phyloP scores from a whole-genome alignment of 2,329 filamentous ascomycete species.

The Diaporthe caulivora region DNA sequence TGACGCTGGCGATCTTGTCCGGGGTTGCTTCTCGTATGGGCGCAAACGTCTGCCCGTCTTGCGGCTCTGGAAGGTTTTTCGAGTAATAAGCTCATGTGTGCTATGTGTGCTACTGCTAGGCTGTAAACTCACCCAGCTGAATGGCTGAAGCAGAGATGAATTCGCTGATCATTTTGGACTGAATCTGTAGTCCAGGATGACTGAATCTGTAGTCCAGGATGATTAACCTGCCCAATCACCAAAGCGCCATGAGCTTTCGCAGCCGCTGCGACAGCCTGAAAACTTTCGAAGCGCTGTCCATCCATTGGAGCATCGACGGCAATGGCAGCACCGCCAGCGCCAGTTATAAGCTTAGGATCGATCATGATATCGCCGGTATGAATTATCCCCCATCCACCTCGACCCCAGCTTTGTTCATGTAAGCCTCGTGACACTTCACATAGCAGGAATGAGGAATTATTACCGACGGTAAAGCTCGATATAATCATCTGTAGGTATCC shows the following conservation, averaged over 20 bases:
- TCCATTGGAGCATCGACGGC: conserved; percentile 61
- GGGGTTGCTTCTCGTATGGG: conserved; percentile 66
- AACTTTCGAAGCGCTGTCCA: conserved; percentile 71
- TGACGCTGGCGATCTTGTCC: conserved; percentile 67
- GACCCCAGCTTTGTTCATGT: conserved; percentile 60
- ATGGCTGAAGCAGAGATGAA: conserved; percentile 58
- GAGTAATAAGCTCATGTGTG: background rate
- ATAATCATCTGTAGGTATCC: conserved; percentile 53
- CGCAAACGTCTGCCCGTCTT: conserved; percentile 50
- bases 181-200: too few species aligned
- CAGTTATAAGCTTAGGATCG: conserved; percentile 69
- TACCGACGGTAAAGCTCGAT: conserved; percentile 67
- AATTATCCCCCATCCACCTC: conserved; percentile 67
- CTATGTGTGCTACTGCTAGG: background rate
- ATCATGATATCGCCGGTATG: conserved; percentile 76
- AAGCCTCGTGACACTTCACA: background rate
- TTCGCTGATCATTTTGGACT: conserved; percentile 49
- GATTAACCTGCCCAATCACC: conserved; percentile 71
- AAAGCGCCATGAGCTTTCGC: conserved; percentile 70
- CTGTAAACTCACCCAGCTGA: conserved; percentile 45
- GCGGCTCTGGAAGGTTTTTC: conserved; percentile 34
- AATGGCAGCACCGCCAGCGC: conserved; percentile 69
- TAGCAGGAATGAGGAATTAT: background rate
- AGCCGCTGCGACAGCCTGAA: conserved; percentile 65
- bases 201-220: conserved; percentile 68